phyloP scores from a whole-genome alignment of 352 stramenopile species.

The Phytopythium vexans region DNA sequence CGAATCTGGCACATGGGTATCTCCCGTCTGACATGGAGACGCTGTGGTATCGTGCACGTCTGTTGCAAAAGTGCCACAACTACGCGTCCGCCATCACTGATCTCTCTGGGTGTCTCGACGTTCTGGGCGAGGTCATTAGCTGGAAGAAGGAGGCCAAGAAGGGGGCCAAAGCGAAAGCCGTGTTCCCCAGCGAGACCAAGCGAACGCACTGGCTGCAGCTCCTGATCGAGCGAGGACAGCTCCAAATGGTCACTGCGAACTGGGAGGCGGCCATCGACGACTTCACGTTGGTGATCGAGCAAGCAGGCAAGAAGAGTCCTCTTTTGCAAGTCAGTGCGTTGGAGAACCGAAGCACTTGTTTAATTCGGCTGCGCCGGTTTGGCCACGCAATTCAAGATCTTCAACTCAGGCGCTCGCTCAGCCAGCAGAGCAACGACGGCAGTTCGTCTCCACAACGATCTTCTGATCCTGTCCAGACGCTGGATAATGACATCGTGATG shows the following conservation, averaged over 20 bases:
- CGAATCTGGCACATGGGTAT: conserved; percentile 45
- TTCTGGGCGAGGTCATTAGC: conserved; percentile 28
- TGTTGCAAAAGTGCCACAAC: conserved; percentile 39
- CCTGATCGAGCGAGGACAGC: conserved; percentile 31
- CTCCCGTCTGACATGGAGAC: conserved; percentile 46
- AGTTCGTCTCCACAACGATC: background rate
- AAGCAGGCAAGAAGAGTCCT: conserved; percentile 28
- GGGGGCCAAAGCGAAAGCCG: conserved; percentile 19
- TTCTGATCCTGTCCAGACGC: conserved; percentile 3
- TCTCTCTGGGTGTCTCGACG: conserved; percentile 34
- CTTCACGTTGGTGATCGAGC: conserved; percentile 35
- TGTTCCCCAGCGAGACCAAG: conserved; percentile 36
- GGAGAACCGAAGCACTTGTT: conserved; percentile 29
- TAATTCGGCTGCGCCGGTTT: conserved; percentile 34
- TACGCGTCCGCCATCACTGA: conserved; percentile 36
- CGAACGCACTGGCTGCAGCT: conserved; percentile 45
- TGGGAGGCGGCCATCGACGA: conserved; percentile 43
- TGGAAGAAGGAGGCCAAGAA: conserved; percentile 35
- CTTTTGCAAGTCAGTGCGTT: conserved; percentile 20
- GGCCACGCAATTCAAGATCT: conserved; percentile 50
- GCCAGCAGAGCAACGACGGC: conserved; percentile 12
- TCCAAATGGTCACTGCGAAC: conserved; percentile 32
- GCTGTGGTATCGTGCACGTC: conserved; percentile 38
- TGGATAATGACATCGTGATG: conserved; percentile 27
- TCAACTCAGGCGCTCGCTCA: conserved; percentile 21